Base-by-base conservation (phyloP, 2,329 filamentous ascomycete species). In the Helicocarpus griseus region DNA sequence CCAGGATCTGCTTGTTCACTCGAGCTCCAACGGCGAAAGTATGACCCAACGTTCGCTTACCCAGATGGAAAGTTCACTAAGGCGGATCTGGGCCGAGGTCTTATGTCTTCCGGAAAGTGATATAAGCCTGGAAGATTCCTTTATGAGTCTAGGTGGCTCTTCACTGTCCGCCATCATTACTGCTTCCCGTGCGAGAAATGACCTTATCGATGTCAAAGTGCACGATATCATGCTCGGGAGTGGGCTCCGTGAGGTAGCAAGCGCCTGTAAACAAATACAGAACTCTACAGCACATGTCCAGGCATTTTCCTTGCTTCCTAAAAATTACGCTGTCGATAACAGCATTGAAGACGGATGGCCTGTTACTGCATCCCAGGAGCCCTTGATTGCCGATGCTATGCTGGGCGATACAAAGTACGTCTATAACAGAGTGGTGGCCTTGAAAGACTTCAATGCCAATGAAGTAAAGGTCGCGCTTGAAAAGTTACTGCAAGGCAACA, bases 81-180 rank as follows among this genome's bases (percentile, higher is more conserved):
- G 17, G 31, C 39, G 49, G 33, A 35, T 45, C 21, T 45, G 22
- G 49, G 41, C 41, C 45, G 28, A 44, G 6, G 46, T 56, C 26
- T 38, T 53, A 22, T 22, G 9, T 33, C 33, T 55, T 5, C 53
- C 53, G 5, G 43, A 38, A n/a, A 36, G 45, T 11, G 35, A 33
- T 8, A 53, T 53, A 19, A 46, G 33, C 28, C 48, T 41, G 35
- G 33, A 53, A 35, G 44, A 41, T 19, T 46, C 48, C 5, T 57
- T 57, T 52, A 17, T 52, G 19, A 45, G 45, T 26, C 55, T 57
- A 13, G 55, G 55, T 9, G 55, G 55, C 3, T 50, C 47, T 22
- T 57, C 55, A 1, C 48, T 57, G 19, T 50, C 54, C 24, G 53
- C 50, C 22, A 51, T 57, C 6, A 24, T 46, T 6, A 50, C 51